Conservation (phyloP, 176 grass and related monocot species). For the Saccharum officinarum region DNA sequence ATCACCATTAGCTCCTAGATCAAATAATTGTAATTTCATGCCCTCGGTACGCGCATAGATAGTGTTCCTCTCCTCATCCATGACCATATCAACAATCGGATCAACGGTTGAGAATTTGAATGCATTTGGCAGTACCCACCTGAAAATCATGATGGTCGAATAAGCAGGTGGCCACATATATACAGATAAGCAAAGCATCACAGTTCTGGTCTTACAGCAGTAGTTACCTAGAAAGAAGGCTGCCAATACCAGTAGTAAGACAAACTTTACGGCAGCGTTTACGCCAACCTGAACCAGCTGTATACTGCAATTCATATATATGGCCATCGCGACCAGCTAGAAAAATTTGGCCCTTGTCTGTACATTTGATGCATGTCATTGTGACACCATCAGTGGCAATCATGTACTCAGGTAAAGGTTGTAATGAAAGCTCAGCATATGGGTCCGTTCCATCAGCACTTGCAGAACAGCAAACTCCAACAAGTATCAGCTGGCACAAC, state of each 20-base stretch:
- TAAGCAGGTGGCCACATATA: slow-evolving; percentile 18
- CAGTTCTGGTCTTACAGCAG: slow-evolving; percentile 22
- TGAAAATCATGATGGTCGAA: slow-evolving; percentile 51
- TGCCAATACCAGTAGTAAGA: slow-evolving; percentile 76
- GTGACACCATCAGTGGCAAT: slow-evolving; percentile 88
- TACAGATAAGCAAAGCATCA: slow-evolving; percentile 18
- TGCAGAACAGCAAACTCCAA: slow-evolving; percentile 88
- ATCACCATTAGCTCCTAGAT: slow-evolving; percentile 82
- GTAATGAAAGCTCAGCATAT: slow-evolving; percentile 87
- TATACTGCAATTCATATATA: slow-evolving; percentile 93
- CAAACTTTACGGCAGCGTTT: slow-evolving; percentile 91
- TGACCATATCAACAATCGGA: slow-evolving; percentile 92
- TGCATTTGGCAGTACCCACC: slow-evolving; percentile 91
- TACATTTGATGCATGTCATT: slow-evolving; percentile 86
- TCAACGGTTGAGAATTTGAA: slow-evolving; percentile 92
- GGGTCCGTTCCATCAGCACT: slow-evolving; percentile 80
- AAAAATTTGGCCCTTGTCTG: slow-evolving; percentile 92
- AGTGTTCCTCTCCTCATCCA: slow-evolving; percentile 87
- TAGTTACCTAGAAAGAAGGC: slow-evolving; percentile 80
- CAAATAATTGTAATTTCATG: slow-evolving; percentile 85
- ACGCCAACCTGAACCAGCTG: slow-evolving; percentile 88
- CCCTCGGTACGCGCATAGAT: slow-evolving; percentile 89
- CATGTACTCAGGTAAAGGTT: slow-evolving; percentile 88
- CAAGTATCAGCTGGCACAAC: slow-evolving; percentile 69
- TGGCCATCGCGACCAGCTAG: slow-evolving; percentile 84